Evolutionary conservation across 305 asterid genomes (phyloP).

Genomic region (Fraxinus angustifolia): DNA sequence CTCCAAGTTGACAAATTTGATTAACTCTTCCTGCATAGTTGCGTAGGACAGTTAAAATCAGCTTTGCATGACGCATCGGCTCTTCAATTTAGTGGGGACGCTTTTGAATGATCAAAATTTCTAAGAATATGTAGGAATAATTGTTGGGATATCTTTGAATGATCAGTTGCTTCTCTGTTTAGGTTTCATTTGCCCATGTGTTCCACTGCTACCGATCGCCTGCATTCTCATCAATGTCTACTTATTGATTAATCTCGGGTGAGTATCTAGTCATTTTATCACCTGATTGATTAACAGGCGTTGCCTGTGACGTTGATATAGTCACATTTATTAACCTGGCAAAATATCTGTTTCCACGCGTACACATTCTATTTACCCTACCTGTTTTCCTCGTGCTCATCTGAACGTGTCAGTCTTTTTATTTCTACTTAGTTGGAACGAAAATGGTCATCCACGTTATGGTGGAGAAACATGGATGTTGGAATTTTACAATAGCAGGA

Average conservation of each 20-base stretch:
- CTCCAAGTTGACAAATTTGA: background rate
- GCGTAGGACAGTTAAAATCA: background rate
- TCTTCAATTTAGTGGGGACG: background rate
- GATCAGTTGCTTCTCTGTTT: slow-evolving; percentile 17
- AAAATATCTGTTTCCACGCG: background rate
- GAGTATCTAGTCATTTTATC: slow-evolving; percentile 28
- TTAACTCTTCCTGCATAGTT: background rate
- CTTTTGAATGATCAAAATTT: background rate
- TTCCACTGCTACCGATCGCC: slow-evolving; percentile 81
- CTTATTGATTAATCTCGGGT: slow-evolving; percentile 88
- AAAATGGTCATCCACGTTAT: background rate
- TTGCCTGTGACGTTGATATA: background rate
- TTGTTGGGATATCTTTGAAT: slow-evolving; percentile 10
- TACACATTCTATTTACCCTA: background rate
- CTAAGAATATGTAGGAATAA: background rate
- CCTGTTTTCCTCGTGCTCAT: background rate
- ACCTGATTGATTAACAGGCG: background rate
- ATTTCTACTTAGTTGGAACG: background rate
- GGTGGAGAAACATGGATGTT: background rate
- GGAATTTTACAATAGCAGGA: background rate
- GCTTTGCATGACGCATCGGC: background rate
- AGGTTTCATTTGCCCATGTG: slow-evolving; percentile 94
- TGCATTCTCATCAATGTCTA: slow-evolving; percentile 93
- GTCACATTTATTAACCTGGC: background rate
- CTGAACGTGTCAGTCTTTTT: background rate